Evolutionary conservation across 2,329 filamentous ascomycete species (phyloP).

Genomic region (Pseudonectria foliicola): DNA sequence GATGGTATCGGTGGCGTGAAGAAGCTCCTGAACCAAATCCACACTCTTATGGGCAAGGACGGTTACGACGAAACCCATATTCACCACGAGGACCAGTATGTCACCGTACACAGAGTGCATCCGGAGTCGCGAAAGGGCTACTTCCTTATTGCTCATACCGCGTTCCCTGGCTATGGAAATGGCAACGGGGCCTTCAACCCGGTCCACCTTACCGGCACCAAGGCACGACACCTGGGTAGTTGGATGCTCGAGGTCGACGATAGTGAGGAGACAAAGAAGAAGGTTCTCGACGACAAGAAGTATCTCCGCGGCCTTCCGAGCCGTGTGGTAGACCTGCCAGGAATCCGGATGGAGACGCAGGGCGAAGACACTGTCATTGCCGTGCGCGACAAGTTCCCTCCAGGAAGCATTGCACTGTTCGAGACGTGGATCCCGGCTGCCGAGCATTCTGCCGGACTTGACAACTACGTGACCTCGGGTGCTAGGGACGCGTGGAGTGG

Average conservation of each 20-base stretch:
- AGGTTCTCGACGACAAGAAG: constrained; percentile 60
- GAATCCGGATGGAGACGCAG: constrained; percentile 64
- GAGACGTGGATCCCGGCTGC: constrained; percentile 92
- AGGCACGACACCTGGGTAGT: constrained; percentile 76
- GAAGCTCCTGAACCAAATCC: constrained; percentile 89
- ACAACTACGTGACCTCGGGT: constrained; percentile 78
- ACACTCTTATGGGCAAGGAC: constrained; percentile 91
- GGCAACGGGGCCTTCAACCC: constrained; percentile 75
- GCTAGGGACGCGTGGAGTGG: constrained; percentile 71
- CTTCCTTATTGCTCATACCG: constrained; percentile 92
- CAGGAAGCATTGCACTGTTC: constrained; percentile 89
- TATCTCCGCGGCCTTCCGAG: constrained; percentile 78
- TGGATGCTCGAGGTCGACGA: constrained; percentile 89
- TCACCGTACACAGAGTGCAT: constrained; percentile 93
- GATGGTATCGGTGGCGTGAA: constrained; percentile 86
- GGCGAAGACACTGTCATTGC: constrained; percentile 71
- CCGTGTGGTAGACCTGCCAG: constrained; percentile 65
- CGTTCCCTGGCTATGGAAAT: constrained; percentile 83
- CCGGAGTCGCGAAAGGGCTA: constrained; percentile 88
- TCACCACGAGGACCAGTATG: constrained; percentile 91
- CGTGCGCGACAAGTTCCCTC: constrained; percentile 76
- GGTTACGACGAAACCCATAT: constrained; percentile 94
- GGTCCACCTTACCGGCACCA: constrained; percentile 75
- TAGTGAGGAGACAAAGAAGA: constrained; percentile 59
- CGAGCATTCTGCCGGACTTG: constrained; percentile 75